Percentiles rank a stretch among this genome's conserved stretches.
Evolutionary conservation across 257 asterid genomes (phyloP).

Genomic region (Lantana camara): DNA sequence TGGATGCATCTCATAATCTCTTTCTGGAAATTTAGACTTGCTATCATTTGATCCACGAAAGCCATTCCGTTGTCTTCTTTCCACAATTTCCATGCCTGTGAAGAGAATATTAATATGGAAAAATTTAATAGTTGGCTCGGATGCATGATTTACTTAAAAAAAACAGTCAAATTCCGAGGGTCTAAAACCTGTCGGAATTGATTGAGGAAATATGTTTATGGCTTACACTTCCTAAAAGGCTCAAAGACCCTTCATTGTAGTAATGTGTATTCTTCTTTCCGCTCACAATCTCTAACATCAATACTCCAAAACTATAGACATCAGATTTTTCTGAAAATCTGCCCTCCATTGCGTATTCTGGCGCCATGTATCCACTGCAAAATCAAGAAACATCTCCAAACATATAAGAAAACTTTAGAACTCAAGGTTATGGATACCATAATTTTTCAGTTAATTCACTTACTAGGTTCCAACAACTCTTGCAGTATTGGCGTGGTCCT

Average conservation of each 20-base stretch:
- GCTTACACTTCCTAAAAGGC: conserved; percentile 36
- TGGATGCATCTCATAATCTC: conserved; percentile 46
- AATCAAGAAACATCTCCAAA: neutral
- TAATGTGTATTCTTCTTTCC: conserved; percentile 36
- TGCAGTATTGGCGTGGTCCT: conserved; percentile 38
- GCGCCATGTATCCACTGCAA: conserved; percentile 47
- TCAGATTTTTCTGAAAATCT: conserved; percentile 37
- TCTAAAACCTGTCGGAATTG: too few relatives aligned
- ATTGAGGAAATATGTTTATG: too few relatives aligned
- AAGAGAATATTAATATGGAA: neutral
- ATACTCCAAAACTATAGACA: conserved; percentile 38
- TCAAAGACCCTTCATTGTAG: conserved; percentile 24
- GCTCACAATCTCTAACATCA: conserved; percentile 32
- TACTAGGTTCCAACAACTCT: conserved; percentile 50
- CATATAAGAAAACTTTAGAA: too few relatives aligned
- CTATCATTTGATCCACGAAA: conserved; percentile 35
- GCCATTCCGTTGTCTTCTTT: conserved; percentile 32
- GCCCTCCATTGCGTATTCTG: conserved; percentile 42
- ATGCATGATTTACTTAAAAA: too few relatives aligned
- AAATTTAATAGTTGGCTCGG: too few relatives aligned
- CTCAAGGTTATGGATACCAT: too few relatives aligned
- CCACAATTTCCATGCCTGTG: conserved; percentile 58
- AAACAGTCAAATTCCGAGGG: too few relatives aligned
- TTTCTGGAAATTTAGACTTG: neutral
- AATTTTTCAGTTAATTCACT: neutral